Base-by-base conservation (phyloP, 73 alveolate genomes). In the Uronychia setigera region DNA sequence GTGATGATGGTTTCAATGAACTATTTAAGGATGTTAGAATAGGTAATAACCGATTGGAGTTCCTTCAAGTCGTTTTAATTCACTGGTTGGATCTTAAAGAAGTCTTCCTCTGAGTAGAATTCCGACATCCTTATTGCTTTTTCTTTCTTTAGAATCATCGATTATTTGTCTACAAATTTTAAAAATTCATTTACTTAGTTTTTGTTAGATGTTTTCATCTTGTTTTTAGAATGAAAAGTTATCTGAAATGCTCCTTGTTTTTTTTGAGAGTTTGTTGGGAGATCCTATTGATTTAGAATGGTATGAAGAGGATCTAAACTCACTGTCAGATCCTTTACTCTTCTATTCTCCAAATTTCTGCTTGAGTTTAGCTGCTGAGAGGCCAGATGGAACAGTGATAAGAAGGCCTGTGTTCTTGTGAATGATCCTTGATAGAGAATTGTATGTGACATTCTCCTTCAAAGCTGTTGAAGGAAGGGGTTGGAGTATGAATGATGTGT, bases 401-500 rank as follows among this genome's bases (percentile, higher is more conserved):
- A 76, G 32, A 1, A 26, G 5, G 46, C 81, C 81, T 5, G 81
- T 76, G 29, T 25, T 1, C 32, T 29, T 26, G 32, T 76, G 81
- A 5, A 28, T 76, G 27, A 76, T 9, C 30, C 81, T 76, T 1
- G 59, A 35, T 1, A 76, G 46, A 26, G 81, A 76, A 30, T 76
- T 76, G 59, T 26, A 76, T 1, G 81, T 76, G 81, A 76, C 81
- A 30, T 76, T 28, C 27, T 30, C 30, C 59, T 76, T 76, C 9
- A 31, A 9, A 28, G 81, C 46, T 5, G 28, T 26, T 25, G 81
- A 76, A 28, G 81, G 59, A 28, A 76, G 28, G 5, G 81, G 81
- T 31, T 29, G 1, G 28, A 76, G 9, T 5, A 76, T 1, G 32
- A 76, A 76, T 1, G 5, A 5, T 1, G 81, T 76, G 29, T 1